A percentile compares a stretch with the other conserved stretches of the same genome.
Conservation (phyloP, 306 rosid species). For the Dryas octopetala region DNA sequence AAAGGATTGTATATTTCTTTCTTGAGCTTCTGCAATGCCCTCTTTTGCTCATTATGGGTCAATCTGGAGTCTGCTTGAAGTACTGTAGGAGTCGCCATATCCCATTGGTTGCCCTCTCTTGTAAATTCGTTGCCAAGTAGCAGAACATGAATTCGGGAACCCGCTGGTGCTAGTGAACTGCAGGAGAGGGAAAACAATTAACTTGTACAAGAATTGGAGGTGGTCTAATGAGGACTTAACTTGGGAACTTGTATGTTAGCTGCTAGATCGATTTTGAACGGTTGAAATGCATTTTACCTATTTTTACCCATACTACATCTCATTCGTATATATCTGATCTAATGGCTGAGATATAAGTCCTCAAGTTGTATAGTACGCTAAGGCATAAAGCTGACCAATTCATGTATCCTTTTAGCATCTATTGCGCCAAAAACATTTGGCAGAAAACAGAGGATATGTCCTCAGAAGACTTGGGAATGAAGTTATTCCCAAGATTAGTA, state of each 20-base stretch:
- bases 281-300: too few species aligned
- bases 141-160: slow-evolving; percentile 25
- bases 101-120: slow-evolving; percentile 31
- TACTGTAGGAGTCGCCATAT: slow-evolving; percentile 20
- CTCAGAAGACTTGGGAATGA: neutral
- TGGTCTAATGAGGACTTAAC: neutral
- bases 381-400: neutral
- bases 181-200: neutral
- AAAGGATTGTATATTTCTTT: slow-evolving; percentile 55
- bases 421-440: neutral
- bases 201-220: neutral
- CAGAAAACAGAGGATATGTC: neutral
- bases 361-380: too few species aligned
- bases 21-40: slow-evolving; percentile 54
- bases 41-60: slow-evolving; percentile 30
- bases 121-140: slow-evolving; percentile 17
- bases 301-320: too few species aligned
- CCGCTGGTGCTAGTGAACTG: slow-evolving; percentile 40
- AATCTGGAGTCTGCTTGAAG: slow-evolving; percentile 34
- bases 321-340: too few species aligned
- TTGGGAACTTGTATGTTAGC: too few species aligned
- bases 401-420: neutral
- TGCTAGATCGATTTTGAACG: too few species aligned
- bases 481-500: neutral
- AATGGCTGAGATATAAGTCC: too few species aligned